Evolutionary conservation across 441 rosid species (phyloP).

Genomic region (Mallotus japonicus): DNA sequence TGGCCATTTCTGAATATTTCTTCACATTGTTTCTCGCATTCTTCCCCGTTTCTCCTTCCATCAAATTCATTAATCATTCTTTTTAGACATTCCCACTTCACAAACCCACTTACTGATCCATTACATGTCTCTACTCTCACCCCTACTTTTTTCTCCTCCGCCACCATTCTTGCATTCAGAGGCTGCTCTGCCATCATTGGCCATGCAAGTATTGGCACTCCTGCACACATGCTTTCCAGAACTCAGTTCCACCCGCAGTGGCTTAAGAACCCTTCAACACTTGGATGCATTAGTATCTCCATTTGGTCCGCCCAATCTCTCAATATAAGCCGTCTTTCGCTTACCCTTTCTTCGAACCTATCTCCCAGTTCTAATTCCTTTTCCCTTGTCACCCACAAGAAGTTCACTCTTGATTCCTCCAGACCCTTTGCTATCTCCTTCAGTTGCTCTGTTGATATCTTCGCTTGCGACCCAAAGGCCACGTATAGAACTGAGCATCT

Average conservation of each 20-base stretch:
- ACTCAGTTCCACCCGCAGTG: conserved; percentile 87
- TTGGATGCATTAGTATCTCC: conserved; percentile 50
- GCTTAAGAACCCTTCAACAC: conserved; percentile 58
- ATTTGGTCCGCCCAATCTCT: conserved; percentile 68
- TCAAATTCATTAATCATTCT: conserved; percentile 51
- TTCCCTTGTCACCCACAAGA: conserved; percentile 58
- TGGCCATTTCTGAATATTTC: conserved; percentile 44
- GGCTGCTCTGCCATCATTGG: conserved; percentile 78
- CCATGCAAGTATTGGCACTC: conserved; percentile 71
- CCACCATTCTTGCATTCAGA: conserved; percentile 53
- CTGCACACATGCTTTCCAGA: conserved; percentile 62
- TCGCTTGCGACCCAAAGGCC: conserved; percentile 77
- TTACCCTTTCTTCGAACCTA: conserved; percentile 41
- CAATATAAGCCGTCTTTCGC: conserved; percentile 47
- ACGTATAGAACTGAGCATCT: conserved; percentile 55
- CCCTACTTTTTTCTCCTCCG: conserved; percentile 64
- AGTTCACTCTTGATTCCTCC: conserved; percentile 48
- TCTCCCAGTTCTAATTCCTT: conserved; percentile 33
- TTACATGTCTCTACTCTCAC: conserved; percentile 49
- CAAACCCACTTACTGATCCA: conserved; percentile 44
- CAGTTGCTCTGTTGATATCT: conserved; percentile 43
- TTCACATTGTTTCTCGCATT: conserved; percentile 38
- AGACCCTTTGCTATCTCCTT: conserved; percentile 49
- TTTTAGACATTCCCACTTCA: conserved; percentile 40
- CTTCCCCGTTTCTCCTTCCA: conserved; percentile 58